Evolutionary conservation across 768 basidiomycete genomes (phyloP).

Genomic region (Daedaleopsis sinensis): DNA sequence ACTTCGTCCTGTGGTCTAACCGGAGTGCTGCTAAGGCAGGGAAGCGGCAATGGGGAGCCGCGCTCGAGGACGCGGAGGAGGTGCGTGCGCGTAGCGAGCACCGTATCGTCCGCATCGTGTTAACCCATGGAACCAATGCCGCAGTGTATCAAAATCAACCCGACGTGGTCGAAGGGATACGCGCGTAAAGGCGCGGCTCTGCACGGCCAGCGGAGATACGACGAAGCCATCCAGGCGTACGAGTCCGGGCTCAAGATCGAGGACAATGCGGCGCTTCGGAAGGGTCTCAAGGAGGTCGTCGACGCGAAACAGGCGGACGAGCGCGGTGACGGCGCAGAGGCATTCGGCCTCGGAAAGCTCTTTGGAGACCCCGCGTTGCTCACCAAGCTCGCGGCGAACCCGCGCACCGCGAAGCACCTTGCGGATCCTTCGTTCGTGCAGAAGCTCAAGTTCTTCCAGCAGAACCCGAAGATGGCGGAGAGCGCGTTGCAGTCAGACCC

Average conservation of each 20-base stretch:
- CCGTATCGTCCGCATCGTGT: not conserved
- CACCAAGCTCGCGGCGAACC: constrained; percentile 83
- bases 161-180: constrained; percentile 88
- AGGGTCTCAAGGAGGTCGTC: constrained; percentile 87
- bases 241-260: constrained; percentile 82
- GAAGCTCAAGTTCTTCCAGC: constrained; percentile 72
- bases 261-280: constrained; percentile 78
- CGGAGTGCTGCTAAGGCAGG: constrained; percentile 91
- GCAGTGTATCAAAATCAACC: constrained; percentile 79
- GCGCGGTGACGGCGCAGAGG: constrained; percentile 45
- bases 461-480: constrained; percentile 67
- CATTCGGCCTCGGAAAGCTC: constrained; percentile 67
- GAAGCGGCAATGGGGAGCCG: constrained; percentile 74
- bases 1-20: constrained; percentile 92
- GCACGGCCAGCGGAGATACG: constrained; percentile 78
- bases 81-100: constrained; percentile 44
- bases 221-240: constrained; percentile 85
- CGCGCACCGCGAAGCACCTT: constrained; percentile 82
- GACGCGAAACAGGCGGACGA: constrained; percentile 66
- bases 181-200: constrained; percentile 92
- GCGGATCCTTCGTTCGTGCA: constrained; percentile 82
- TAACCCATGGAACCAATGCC: not conserved
- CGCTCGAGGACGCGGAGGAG: constrained; percentile 89
- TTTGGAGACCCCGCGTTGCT: constrained; percentile 86
- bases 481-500: constrained; percentile 65